Evolutionary conservation across 345 rosid species (phyloP).

Genomic region (Heritiera littoralis): DNA sequence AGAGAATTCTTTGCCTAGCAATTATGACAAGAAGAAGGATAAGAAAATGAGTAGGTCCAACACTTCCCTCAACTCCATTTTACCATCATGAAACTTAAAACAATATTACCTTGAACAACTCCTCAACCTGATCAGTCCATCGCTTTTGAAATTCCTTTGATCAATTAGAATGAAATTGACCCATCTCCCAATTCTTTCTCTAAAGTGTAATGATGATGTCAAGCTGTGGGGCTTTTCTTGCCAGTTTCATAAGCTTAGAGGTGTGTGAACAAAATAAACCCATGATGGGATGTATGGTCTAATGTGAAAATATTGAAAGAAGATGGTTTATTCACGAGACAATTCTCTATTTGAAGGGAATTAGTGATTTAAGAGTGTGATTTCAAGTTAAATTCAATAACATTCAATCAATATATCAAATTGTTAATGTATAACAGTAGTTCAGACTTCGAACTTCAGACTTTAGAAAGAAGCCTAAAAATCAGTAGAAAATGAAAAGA

Average conservation of each 20-base stretch:
- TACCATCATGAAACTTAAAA: conserved; percentile 27
- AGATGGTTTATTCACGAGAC: neutral
- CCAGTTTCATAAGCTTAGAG: neutral
- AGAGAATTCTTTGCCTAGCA: neutral
- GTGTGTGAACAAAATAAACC: neutral
- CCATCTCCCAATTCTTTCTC: conserved; percentile 19
- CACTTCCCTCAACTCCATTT: conserved; percentile 17
- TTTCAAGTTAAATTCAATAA: neutral
- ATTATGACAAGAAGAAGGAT: conserved; percentile 24
- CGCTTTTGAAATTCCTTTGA: conserved; percentile 20
- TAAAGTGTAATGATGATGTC: conserved; percentile 20
- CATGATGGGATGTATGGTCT: neutral
- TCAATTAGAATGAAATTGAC: conserved; percentile 30
- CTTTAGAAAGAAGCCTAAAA: neutral
- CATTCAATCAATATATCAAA: neutral
- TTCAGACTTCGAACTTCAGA: neutral
- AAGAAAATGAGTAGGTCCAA: conserved; percentile 25
- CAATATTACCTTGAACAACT: neutral
- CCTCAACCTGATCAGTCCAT: neutral
- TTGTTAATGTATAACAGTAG: neutral
- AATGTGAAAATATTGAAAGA: neutral
- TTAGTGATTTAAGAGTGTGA: neutral
- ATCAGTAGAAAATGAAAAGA: neutral
- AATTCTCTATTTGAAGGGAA: neutral
- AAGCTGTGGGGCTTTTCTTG: conserved; percentile 8